These are phyloP conservation scores for Pseudogymnoascus sp. DNA, from an alignment of 2,329 filamentous ascomycete genomes.

Conservation along the genomic window DNA sequence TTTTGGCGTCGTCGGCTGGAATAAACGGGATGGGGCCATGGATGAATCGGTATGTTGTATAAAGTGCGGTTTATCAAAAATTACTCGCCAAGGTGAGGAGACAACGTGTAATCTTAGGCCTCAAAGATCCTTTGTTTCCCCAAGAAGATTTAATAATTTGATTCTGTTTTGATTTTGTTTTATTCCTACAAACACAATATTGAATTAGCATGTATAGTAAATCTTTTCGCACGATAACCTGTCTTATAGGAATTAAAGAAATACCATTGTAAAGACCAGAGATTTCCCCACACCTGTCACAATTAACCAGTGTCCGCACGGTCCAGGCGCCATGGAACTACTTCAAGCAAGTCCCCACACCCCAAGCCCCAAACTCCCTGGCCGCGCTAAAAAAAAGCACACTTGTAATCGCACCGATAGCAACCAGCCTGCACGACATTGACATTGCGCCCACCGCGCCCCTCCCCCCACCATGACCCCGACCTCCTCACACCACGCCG, in stretches of 20 bases:
- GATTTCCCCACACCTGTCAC: background rate
- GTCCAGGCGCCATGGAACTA: background rate
- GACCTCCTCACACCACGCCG: slow-evolving; percentile 5
- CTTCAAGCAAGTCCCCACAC: background rate
- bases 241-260: background rate
- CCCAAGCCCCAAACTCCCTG: background rate
- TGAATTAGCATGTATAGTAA: background rate
- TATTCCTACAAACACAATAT: background rate
- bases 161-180: background rate
- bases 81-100: background rate
- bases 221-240: background rate
- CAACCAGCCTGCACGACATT: background rate
- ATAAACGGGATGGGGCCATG: background rate
- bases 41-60: background rate
- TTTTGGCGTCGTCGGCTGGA: background rate
- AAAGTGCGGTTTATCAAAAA: background rate
- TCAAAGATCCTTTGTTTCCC: background rate
- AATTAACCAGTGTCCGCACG: background rate
- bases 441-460: background rate
- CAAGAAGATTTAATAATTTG: background rate
- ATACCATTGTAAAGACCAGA: background rate
- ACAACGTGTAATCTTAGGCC: background rate
- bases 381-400: slow-evolving; percentile 1
- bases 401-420: background rate
- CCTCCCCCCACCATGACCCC: background rate